Base-by-base conservation (phyloP, 2,329 filamentous ascomycete genomes). In the Whalleya microplaca region DNA sequence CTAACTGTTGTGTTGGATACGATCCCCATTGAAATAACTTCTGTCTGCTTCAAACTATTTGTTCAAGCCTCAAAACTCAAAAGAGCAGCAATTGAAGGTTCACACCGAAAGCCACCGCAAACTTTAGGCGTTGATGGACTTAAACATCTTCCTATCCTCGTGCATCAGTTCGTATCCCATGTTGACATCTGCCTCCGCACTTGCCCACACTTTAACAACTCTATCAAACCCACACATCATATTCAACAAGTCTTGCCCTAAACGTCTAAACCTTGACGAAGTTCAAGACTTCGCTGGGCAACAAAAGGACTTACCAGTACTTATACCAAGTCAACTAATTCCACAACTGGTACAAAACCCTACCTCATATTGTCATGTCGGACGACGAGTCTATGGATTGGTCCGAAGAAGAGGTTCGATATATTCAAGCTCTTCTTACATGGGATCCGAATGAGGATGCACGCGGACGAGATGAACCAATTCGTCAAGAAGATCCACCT, bases 401-500 rank as follows among this genome's bases (percentile, higher is more conserved):
- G 66, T 73, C 75, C 0, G 66, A 74, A 2, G 76, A 78, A 40
- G 76, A 78, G 59, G 68, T 70, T 41, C 70, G 69, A 54, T 78
- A 77, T 52, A 69, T 77, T 53, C 71, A 70, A 59, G 73, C 74
- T 27, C 65, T 78, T 19, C 70, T 78, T 47, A 64, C 68, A 19
- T 77, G 75, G 74, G 67, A 75, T 41, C 72, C 75, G 7, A 54
- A 59, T 12, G 63, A 66, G n/a, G 56, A 63, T 19, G 66, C 69
- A 6, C 64, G 64, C 7, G 60, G 57, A 41, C 48, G 61, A 42
- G 47, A 63, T 52, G 49, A 21, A 55, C 41, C 41, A 4, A 46
- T 2, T n/a, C 19, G 21, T 10, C 49, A n/a, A 7, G 58, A 64
- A 21, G 67, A 64, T 19, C 51, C 62, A 20, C 61, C 69, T 4